These are phyloP conservation scores for Lentinula aciculospora DNA, from an alignment of 768 basidiomycete species.

Conservation along the genomic window DNA sequence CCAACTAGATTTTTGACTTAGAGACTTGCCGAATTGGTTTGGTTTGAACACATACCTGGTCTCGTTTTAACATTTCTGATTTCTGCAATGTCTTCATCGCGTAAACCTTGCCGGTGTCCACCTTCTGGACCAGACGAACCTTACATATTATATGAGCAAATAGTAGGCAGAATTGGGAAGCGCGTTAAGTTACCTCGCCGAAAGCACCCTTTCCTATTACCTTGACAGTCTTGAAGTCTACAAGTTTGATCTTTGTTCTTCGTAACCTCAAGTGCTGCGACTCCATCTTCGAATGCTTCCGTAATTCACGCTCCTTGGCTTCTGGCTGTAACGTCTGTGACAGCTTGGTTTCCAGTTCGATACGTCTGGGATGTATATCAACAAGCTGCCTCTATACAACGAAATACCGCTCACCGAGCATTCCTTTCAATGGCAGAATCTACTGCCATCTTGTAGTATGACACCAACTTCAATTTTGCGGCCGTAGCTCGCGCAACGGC, in stretches of 20 bases:
- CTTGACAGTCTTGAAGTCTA: constrained; percentile 94
- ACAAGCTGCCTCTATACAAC: background rate
- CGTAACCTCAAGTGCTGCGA: constrained; percentile 87
- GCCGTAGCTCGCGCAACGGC: constrained; percentile 87
- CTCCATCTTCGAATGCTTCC: constrained; percentile 82
- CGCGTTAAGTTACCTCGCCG: constrained; percentile 61
- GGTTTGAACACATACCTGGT: constrained; percentile 61
- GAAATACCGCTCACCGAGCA: constrained; percentile 53
- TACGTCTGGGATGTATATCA: constrained; percentile 50
- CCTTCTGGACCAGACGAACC: constrained; percentile 95
- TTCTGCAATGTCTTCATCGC: constrained; percentile 99
- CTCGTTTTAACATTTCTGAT: constrained; percentile 98
- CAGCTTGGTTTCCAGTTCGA: constrained; percentile 83
- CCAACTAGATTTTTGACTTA: constrained; percentile 51
- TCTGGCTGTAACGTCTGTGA: constrained; percentile 71
- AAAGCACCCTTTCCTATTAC: constrained; percentile 99
- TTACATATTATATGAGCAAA: constrained; percentile 19
- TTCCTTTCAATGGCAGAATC: constrained; percentile 96
- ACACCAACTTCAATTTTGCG: constrained; percentile 94
- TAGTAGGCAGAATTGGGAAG: background rate
- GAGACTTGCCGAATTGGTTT: constrained; percentile 7
- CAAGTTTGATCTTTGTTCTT: constrained; percentile 87
- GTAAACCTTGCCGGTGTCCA: constrained; percentile 96
- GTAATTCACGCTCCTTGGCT: constrained; percentile 84
- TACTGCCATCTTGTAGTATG: constrained; percentile 97